phyloP scores from a whole-genome alignment of 805 yeast species.

The Wickerhamomyces chaumierensis region DNA sequence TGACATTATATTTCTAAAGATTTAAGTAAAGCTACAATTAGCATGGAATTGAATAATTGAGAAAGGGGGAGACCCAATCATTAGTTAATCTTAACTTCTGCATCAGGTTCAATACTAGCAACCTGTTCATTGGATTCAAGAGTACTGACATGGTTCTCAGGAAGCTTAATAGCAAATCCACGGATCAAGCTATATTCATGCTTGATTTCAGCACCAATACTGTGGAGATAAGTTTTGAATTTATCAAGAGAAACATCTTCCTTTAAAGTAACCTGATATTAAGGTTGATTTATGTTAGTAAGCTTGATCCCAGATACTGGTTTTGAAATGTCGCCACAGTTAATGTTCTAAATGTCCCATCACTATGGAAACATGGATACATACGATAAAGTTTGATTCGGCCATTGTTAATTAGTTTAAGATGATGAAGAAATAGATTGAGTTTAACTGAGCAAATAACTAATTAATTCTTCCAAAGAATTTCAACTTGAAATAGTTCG shows the following conservation, averaged over 20 bases:
- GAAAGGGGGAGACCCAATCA: background rate
- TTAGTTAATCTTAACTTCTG: slow-evolving; percentile 31
- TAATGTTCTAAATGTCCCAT: no score
- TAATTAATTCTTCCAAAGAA: no score
- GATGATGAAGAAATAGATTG: no score
- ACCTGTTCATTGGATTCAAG: slow-evolving; percentile 40
- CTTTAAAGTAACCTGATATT: slow-evolving; percentile 25
- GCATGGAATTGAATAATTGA: background rate
- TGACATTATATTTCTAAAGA: background rate
- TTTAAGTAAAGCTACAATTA: background rate
- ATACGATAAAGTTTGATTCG: no score
- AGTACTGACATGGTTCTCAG: slow-evolving; percentile 35
- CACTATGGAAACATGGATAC: no score
- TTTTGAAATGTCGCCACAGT: no score
- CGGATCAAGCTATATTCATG: slow-evolving; percentile 55
- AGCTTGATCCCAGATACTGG: no score
- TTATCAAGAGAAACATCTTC: slow-evolving; percentile 24
- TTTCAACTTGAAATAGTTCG: no score
- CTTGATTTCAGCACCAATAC: slow-evolving; percentile 50
- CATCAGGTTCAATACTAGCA: slow-evolving; percentile 54
- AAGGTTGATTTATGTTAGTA: background rate
- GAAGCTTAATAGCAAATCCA: slow-evolving; percentile 53
- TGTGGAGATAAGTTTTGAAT: slow-evolving; percentile 36
- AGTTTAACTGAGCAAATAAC: no score
- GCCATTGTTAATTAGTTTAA: no score